These are phyloP conservation scores for Penicillium sp. DNA, from an alignment of 2,329 filamentous ascomycete genomes.

Conservation along the genomic window DNA sequence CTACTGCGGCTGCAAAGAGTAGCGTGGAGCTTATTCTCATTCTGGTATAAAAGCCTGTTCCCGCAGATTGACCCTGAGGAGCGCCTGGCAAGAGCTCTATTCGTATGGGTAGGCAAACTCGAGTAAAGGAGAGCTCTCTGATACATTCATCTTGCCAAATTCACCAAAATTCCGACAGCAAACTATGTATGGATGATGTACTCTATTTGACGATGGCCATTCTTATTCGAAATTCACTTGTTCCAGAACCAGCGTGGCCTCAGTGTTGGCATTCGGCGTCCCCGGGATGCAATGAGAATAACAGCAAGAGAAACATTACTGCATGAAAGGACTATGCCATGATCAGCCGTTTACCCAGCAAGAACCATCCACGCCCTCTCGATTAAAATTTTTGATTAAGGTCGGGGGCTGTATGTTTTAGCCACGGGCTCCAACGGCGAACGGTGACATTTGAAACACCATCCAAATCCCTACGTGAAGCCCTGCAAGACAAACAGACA, in stretches of 20 bases:
- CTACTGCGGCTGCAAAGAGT: neutral
- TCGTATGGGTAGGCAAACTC: neutral
- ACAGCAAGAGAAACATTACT: neutral
- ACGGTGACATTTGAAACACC: neutral
- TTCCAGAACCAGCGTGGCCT: neutral
- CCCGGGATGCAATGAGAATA: neutral
- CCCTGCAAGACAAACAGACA: too few relatives aligned
- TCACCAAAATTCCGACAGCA: neutral
- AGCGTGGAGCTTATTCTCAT: neutral
- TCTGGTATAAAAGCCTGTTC: neutral
- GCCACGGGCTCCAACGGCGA: neutral
- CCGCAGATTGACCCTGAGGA: neutral
- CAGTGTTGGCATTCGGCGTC: neutral
- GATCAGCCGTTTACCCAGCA: too few relatives aligned
- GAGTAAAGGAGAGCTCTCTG: neutral
- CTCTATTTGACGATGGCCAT: neutral
- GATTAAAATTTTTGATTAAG: neutral
- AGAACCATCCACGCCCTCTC: neutral
- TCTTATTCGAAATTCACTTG: neutral
- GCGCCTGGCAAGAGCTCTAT: too few relatives aligned
- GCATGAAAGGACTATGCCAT: neutral
- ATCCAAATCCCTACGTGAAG: neutral
- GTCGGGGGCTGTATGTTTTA: neutral
- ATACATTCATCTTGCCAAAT: neutral
- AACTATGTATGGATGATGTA: neutral